Evolutionary conservation across 495 filamentous ascomycete genomes (phyloP).

Genomic region (Aspergillus incahuasiensis): DNA sequence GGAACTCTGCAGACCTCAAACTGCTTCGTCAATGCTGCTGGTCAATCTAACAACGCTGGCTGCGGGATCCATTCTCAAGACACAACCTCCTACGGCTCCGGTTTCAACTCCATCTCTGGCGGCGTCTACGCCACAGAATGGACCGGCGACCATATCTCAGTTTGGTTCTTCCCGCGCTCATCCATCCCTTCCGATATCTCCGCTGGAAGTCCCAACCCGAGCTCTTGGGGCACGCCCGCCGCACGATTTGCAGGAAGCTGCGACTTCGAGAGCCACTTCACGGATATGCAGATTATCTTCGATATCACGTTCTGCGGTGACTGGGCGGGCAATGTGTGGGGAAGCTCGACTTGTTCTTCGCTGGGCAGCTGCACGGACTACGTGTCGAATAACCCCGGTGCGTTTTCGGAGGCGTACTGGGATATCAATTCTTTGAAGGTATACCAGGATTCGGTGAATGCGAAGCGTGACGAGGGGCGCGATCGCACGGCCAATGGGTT

Average conservation of each 20-base stretch:
- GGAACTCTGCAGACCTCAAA: slow-evolving; percentile 37
- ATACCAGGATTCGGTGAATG: slow-evolving; percentile 36
- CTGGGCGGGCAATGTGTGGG: slow-evolving; percentile 52
- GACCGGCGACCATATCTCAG: slow-evolving; percentile 51
- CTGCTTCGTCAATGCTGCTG: slow-evolving; percentile 50
- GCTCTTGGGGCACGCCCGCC: slow-evolving; percentile 52
- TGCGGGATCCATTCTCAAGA: slow-evolving; percentile 44
- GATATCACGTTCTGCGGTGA: slow-evolving; percentile 67
- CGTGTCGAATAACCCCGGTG: slow-evolving; percentile 57
- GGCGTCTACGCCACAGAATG: slow-evolving; percentile 64
- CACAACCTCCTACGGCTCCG: slow-evolving; percentile 44
- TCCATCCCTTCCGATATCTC: slow-evolving; percentile 50
- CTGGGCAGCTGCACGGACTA: slow-evolving; percentile 53
- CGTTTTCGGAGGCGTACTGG: slow-evolving; percentile 63
- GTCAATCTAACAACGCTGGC: slow-evolving; percentile 45
- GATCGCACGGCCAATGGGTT: background rate
- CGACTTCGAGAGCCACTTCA: slow-evolving; percentile 57
- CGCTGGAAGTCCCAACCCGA: slow-evolving; percentile 49
- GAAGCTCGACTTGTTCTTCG: slow-evolving; percentile 24
- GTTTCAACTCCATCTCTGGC: slow-evolving; percentile 55
- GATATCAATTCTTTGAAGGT: slow-evolving; percentile 61
- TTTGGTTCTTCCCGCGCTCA: slow-evolving; percentile 56
- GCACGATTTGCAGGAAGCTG: slow-evolving; percentile 58
- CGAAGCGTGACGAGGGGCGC: background rate
- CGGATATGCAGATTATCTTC: slow-evolving; percentile 59